A percentile compares a stretch with the other conserved stretches of the same genome.
Evolutionary conservation across 2,329 filamentous ascomycete species (phyloP).

Genomic region (Lachnellula cervina): DNA sequence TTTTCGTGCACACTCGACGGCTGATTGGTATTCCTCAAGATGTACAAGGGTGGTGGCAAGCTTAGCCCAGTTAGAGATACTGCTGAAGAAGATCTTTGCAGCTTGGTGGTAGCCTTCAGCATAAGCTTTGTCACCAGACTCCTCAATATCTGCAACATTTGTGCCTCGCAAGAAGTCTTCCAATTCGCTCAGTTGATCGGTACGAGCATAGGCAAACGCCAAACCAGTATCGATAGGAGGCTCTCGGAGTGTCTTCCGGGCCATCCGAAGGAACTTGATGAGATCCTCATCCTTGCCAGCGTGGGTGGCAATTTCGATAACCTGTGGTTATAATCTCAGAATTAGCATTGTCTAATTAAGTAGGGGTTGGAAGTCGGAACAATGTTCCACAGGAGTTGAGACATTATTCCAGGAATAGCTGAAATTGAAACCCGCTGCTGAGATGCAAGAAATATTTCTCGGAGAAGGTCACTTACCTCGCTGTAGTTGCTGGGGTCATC

Average conservation of each 20-base stretch:
- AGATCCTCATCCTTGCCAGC: constrained; percentile 98
- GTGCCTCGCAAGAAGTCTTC: constrained; percentile 92
- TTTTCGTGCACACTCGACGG: constrained; percentile 95
- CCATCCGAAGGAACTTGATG: constrained; percentile 94
- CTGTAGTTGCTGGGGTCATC: constrained; percentile 87
- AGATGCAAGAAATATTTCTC: no score
- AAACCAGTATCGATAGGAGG: constrained; percentile 88
- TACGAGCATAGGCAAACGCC: constrained; percentile 87
- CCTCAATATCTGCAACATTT: constrained; percentile 93
- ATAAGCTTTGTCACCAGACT: constrained; percentile 97
- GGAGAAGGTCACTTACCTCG: constrained; percentile 42
- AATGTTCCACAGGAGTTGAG: no score
- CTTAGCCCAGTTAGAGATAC: constrained; percentile 99
- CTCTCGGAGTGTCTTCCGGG: constrained; percentile 92
- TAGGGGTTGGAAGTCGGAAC: no score
- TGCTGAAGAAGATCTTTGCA: constrained; percentile 97
- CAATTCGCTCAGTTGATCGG: constrained; percentile 85
- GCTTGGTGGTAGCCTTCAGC: constrained; percentile 91
- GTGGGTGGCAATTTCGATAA: constrained; percentile 91
- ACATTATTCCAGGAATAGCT: no score
- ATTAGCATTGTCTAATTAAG: no score
- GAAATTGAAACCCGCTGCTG: no score
- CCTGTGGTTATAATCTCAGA: constrained; percentile 31
- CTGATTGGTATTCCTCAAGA: constrained; percentile 92
- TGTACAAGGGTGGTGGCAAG: constrained; percentile 97